Evolutionary conservation across 2,329 filamentous ascomycete species (phyloP).

Genomic region (Parascedosporium putredinis): DNA sequence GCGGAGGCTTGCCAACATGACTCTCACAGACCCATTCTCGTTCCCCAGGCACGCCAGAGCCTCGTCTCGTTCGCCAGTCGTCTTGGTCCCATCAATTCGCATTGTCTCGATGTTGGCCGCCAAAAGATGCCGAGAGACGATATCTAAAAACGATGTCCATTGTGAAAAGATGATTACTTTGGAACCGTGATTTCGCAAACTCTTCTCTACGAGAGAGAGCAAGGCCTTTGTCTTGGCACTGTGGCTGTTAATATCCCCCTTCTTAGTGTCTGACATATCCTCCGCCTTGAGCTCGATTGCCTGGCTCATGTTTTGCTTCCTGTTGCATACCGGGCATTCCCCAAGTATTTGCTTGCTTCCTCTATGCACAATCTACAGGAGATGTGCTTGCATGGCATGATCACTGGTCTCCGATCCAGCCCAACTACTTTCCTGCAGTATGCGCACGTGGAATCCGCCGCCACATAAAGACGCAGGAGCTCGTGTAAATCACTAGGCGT

Average conservation of each 20-base stretch:
- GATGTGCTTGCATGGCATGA: constrained; percentile 74
- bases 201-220: constrained; percentile 62
- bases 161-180: constrained; percentile 69
- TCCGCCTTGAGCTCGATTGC: constrained; percentile 50
- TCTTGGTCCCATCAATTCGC: constrained; percentile 76
- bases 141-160: constrained; percentile 65
- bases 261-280: constrained; percentile 36
- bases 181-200: constrained; percentile 49
- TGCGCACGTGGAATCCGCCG: constrained; percentile 61
- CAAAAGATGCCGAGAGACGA: constrained; percentile 59
- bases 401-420: constrained; percentile 54
- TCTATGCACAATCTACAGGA: constrained; percentile 69
- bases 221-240: constrained; percentile 79
- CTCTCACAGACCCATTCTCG: constrained; percentile 53
- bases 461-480: constrained; percentile 65
- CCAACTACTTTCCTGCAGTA: constrained; percentile 64
- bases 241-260: constrained; percentile 49
- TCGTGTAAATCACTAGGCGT: constrained; percentile 64
- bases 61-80: constrained; percentile 55
- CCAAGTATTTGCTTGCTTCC: constrained; percentile 61
- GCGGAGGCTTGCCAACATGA: constrained; percentile 72
- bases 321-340: constrained; percentile 81
- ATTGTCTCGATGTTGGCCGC: constrained; percentile 51
- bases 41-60: constrained; percentile 61
- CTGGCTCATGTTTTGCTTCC: constrained; percentile 48